Percentiles rank a stretch among this genome's conserved stretches.
phyloP scores from a whole-genome alignment of 352 stramenopile species.

The Phytophthora tubulina region DNA sequence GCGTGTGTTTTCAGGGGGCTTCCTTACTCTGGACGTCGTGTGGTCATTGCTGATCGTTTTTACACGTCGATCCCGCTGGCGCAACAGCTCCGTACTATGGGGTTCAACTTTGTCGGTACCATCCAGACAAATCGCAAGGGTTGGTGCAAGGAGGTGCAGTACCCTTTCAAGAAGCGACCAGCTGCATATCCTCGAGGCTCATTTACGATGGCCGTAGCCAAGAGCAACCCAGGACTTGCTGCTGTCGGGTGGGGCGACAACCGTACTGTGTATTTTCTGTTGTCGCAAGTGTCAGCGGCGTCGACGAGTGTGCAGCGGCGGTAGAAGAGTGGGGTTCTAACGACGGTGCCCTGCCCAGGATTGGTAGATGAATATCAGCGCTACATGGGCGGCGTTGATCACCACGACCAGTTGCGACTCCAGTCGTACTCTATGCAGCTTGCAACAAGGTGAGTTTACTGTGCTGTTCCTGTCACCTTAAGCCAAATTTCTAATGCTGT shows the following conservation, averaged over 20 bases:
- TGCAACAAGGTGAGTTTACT: slow-evolving; percentile 1
- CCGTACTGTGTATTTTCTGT: slow-evolving; percentile 7
- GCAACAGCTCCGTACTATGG: slow-evolving; percentile 10
- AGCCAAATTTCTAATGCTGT: background rate
- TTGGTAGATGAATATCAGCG: slow-evolving; percentile 12
- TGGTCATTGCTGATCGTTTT: slow-evolving; percentile 1
- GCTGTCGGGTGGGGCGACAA: slow-evolving; percentile 10
- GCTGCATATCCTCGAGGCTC: background rate
- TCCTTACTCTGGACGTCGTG: background rate
- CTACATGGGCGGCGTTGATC: too few species aligned
- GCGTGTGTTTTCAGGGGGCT: slow-evolving; percentile 6
- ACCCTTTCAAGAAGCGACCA: slow-evolving; percentile 11
- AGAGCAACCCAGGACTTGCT: slow-evolving; percentile 1
- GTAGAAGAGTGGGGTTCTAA: background rate
- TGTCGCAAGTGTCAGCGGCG: background rate
- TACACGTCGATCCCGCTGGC: slow-evolving; percentile 14
- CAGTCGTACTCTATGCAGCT: too few species aligned
- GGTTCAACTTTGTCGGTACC: slow-evolving; percentile 13
- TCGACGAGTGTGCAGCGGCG: background rate
- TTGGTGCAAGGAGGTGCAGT: slow-evolving; percentile 12
- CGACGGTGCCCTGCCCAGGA: background rate
- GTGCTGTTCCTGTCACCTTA: slow-evolving; percentile 4
- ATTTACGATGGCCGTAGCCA: slow-evolving; percentile 10
- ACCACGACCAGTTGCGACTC: too few species aligned
- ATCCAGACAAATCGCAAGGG: slow-evolving; percentile 16